Evolutionary conservation across 192 early-diverging fungal species (phyloP), one percentile per base, ranked within the genome.

Genomic region (Backusella sp.): DNA sequence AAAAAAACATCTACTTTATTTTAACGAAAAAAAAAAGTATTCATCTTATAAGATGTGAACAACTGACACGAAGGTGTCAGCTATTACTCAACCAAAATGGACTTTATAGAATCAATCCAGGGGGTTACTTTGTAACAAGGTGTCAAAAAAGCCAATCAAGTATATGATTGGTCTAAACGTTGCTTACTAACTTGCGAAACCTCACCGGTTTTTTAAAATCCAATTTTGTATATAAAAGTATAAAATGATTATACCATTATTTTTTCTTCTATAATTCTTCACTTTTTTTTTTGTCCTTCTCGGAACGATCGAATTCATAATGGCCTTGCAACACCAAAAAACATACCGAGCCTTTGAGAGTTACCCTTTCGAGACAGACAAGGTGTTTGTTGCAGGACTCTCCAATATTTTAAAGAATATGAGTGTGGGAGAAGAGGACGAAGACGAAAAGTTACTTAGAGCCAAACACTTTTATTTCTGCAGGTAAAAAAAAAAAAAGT

Each of bases 401-500:
- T 21, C 39, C 8, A 69, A 37, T 19, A 37, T 65, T 73, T 12
- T 65, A 3, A 44, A 68, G 12, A 44, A n/a, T 26, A 30, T 53
- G 35, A 26, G 28, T 3, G 1, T 41, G 30, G 34, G 8, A 34
- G 39, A 67, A 15, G 66, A 65, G 28, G n/a, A 72, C 26, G 72
- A 76, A 12, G 32, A 34, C 37, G 21, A 34, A 39, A 37, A 74
- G 36, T 32, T 80, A 28, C 67, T 80, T 1, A 76, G 73, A 62
- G 79, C 75, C 56, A 80, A 80, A 32, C 75, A 80, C 23, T 77
- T 74, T 77, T 80, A 80, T n/a, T 80, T 74, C 21, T 70, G 73
- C 41, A 74, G 66, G 77, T 74, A 74, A 73, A 21, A 56, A 23
- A 44, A 5, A 74, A 73, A 21, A 56, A 9, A 44, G 11, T 46